Conservation (phyloP, 108 stramenopile species). For the Nitzschia sp. region DNA sequence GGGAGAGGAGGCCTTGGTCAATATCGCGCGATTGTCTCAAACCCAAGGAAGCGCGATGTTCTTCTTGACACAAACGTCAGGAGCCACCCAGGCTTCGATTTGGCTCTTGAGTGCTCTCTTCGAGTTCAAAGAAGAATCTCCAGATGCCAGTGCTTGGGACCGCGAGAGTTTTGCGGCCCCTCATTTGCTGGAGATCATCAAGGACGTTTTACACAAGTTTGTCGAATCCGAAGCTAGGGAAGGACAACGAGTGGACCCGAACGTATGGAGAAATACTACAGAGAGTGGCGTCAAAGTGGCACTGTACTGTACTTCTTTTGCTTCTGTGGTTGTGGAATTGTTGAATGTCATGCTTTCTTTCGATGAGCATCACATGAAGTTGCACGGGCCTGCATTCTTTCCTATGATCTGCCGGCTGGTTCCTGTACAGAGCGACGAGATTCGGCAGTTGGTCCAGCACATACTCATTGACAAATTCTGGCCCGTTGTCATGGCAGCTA, state of each 20-base stretch:
- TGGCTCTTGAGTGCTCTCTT: constrained; percentile 61
- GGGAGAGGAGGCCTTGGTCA: constrained; percentile 57
- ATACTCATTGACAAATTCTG: constrained; percentile 64
- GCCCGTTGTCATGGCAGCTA: constrained; percentile 23
- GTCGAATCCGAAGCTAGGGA: constrained; percentile 67
- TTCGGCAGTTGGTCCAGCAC: constrained; percentile 63
- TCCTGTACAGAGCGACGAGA: constrained; percentile 74
- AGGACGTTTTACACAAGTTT: constrained; percentile 69
- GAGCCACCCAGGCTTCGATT: constrained; percentile 68
- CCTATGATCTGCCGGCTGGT: constrained; percentile 72
- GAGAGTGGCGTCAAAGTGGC: constrained; percentile 85
- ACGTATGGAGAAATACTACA: constrained; percentile 73
- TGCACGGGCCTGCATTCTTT: constrained; percentile 59
- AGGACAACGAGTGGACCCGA: constrained; percentile 65
- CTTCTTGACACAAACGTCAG: constrained; percentile 86
- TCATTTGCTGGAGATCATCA: constrained; percentile 51
- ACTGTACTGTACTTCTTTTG: constrained; percentile 82
- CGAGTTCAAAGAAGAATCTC: constrained; percentile 19
- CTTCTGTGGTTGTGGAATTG: constrained; percentile 68
- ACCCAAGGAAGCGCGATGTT: constrained; percentile 82
- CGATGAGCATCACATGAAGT: constrained; percentile 48
- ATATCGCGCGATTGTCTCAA: constrained; percentile 50
- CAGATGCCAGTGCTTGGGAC: constrained; percentile 43
- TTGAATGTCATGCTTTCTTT: constrained; percentile 58
- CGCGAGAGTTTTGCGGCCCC: constrained; percentile 63